phyloP scores from a whole-genome alignment of 257 asterid species.

The Solanum clarkiae region DNA sequence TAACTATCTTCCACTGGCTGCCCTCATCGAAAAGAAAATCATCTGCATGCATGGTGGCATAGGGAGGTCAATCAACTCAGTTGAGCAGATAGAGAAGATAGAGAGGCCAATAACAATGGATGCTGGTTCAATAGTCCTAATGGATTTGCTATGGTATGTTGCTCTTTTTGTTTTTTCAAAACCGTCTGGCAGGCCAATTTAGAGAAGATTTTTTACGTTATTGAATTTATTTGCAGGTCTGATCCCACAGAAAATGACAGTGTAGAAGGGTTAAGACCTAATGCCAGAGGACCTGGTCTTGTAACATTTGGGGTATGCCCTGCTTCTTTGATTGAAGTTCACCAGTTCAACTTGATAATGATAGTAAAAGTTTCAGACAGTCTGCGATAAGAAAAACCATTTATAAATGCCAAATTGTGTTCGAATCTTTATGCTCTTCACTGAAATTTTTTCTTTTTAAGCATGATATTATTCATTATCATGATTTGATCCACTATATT shows the following conservation, averaged over 20 bases:
- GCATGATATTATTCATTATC: neutral
- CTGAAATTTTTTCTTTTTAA: neutral
- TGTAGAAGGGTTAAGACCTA: constrained; percentile 92
- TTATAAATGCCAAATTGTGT: neutral
- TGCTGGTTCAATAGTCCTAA: constrained; percentile 87
- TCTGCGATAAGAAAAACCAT: neutral
- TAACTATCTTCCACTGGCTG: constrained; percentile 94
- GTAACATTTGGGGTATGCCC: constrained; percentile 90
- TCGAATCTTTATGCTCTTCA: neutral
- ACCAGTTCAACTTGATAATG: neutral
- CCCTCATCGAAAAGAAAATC: constrained; percentile 93
- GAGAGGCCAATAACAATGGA: constrained; percentile 99
- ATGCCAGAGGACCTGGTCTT: constrained; percentile 99
- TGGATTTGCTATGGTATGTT: constrained; percentile 92
- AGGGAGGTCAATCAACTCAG: constrained; percentile 87
- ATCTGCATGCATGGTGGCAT: constrained; percentile 99
- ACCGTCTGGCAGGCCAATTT: neutral
- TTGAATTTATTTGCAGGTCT: constrained; percentile 49
- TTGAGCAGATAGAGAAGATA: constrained; percentile 93
- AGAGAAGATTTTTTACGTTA: neutral
- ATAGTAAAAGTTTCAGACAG: neutral
- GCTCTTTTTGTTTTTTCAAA: neutral
- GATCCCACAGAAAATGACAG: constrained; percentile 99
- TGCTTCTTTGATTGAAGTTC: neutral
- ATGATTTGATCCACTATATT: constrained; percentile 1